phyloP scores from a whole-genome alignment of 352 stramenopile species.

The Saprolegnia diclina region DNA sequence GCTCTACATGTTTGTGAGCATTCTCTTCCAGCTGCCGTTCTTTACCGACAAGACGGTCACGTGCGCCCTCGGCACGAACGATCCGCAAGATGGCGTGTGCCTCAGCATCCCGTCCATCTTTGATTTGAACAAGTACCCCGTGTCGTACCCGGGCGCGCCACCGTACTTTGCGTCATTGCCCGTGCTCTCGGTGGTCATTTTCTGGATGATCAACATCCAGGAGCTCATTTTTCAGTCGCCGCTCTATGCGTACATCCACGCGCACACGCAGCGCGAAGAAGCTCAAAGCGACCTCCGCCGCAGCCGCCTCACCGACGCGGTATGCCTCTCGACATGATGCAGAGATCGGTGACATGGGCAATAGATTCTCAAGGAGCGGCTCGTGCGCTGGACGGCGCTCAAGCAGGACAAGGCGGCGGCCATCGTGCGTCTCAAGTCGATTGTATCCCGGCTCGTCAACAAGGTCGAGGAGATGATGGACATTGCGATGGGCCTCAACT shows the following conservation, averaged over 20 bases:
- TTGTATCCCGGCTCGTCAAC: conserved; percentile 82
- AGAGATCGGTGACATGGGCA: not conserved
- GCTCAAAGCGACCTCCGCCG: not conserved
- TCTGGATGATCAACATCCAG: conserved; percentile 78
- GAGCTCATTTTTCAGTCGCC: conserved; percentile 26
- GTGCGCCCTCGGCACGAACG: conserved; percentile 41
- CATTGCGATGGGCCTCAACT: conserved; percentile 75
- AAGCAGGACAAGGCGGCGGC: conserved; percentile 82
- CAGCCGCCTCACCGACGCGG: not conserved
- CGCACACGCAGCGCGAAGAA: conserved; percentile 6
- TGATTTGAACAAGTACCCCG: conserved; percentile 25
- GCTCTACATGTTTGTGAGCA: conserved; percentile 59
- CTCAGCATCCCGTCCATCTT: conserved; percentile 17
- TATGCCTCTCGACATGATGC: not conserved
- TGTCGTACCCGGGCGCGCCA: conserved; percentile 14
- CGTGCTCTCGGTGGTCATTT: conserved; percentile 52
- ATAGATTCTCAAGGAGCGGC: conserved; percentile 32
- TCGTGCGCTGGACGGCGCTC: conserved; percentile 64
- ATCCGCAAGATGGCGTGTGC: conserved; percentile 1
- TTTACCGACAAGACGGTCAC: conserved; percentile 46
- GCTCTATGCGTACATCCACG: conserved; percentile 21
- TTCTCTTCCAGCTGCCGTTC: conserved; percentile 59
- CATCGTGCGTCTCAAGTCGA: conserved; percentile 77
- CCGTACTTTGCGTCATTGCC: not conserved
- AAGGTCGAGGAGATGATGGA: conserved; percentile 88